Base-by-base conservation (phyloP, 1,139 yeast genomes). In the Lodderomyces orthopsilosis region DNA sequence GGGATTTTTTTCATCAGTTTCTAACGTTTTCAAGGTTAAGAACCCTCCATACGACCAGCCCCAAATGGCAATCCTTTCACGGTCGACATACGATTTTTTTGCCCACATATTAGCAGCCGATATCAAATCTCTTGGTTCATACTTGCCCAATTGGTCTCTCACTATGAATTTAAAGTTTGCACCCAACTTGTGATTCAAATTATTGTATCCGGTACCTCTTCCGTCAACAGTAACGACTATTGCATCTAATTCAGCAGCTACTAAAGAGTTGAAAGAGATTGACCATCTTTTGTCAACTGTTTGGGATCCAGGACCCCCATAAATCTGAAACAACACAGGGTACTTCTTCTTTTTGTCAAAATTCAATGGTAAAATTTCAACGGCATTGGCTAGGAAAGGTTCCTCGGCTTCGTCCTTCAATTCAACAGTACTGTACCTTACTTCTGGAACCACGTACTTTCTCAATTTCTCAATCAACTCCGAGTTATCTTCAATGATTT, bases 31-130 rank as follows among this genome's bases (percentile, higher is more conserved):
- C 51, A 85, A 69, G 0, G 94, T 83, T 68, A 84, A 72, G 57
- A 77, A 85, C 0, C 93, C 94, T 46, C 94, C 94, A 56, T 85
- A 85, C 2, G 90, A 83, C 91, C 93, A 85, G 6, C 94, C 94
- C 82, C 89, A 85, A 42, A 85, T 77, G 1, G 88, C 87, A 10
- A 85, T 78, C 49, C 79, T 70, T 3, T 68, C 65, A 6, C 65
- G 56, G 58, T 85, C 87, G 35, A 85, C 83, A 53, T 77, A 85
- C 2, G 73, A 51, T 48, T 74, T 75, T 6, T 63, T 41, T 1
- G 74, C 66, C 81, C 88, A 85, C 2, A 70, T 49, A 47, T 74
- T 74, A 1, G 86, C 93, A 4, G 90, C 88, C 0, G 76, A 65
- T 24, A 85, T 80, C 61, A 85, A 91, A 59, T 85, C 94, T 27